Percentiles rank a stretch among this genome's conserved stretches.
These are phyloP conservation scores for Mortierella sp. DNA, from an alignment of 371 early-diverging fungal genomes.

Conservation along the genomic window DNA sequence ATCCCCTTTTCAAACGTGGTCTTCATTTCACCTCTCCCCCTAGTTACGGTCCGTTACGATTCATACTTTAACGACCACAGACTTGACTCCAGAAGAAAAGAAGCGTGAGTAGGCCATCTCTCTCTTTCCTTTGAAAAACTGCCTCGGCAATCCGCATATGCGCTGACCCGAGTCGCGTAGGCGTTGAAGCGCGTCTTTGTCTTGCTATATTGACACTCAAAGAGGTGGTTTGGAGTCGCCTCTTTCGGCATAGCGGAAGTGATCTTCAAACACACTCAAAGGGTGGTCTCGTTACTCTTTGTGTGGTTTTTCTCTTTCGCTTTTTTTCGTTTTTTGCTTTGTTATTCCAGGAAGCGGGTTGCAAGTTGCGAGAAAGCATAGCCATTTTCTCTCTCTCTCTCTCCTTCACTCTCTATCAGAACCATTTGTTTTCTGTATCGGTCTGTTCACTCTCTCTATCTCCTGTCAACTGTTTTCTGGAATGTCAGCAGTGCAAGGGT, in stretches of 20 bases:
- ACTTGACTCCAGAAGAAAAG: background rate
- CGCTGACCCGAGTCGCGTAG: too few relatives aligned
- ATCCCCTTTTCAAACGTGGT: constrained; percentile 5
- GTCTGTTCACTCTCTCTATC: background rate
- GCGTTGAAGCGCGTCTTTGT: too few relatives aligned
- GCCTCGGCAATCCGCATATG: too few relatives aligned
- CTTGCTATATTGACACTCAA: too few relatives aligned
- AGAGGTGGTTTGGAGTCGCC: too few relatives aligned
- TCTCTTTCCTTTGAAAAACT: too few relatives aligned
- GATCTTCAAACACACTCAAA: too few relatives aligned
- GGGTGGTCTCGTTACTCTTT: background rate
- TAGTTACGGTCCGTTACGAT: background rate
- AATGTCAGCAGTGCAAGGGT: constrained; percentile 4
- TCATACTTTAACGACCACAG: background rate
- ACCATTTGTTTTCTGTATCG: background rate
- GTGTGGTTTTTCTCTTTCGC: background rate
- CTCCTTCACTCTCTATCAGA: background rate
- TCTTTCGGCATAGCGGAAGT: too few relatives aligned
- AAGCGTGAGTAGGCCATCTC: background rate
- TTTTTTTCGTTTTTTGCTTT: background rate
- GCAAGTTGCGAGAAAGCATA: background rate
- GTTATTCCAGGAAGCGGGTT: background rate
- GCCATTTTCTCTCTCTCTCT: background rate
- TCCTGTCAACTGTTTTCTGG: background rate
- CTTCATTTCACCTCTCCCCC: background rate